phyloP scores from a whole-genome alignment of 148 eudicot genomes.

The Rhododendron griersonianum region DNA sequence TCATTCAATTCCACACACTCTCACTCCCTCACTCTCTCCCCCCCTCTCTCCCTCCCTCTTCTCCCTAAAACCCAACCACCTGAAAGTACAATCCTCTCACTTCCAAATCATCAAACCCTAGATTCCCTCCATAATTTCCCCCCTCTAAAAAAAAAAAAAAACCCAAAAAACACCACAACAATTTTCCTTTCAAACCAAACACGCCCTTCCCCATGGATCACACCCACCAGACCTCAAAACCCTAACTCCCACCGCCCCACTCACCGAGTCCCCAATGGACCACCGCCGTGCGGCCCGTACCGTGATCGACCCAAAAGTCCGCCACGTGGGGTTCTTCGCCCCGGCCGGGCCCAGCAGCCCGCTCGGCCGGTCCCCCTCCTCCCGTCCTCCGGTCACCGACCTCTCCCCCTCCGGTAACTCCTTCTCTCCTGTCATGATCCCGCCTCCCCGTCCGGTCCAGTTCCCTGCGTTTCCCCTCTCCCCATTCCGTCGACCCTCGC shows the following conservation, averaged over 20 bases:
- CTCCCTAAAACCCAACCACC: background rate
- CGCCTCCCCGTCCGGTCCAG: constrained; percentile 58
- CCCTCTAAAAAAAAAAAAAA: background rate
- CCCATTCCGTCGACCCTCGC: constrained; percentile 24
- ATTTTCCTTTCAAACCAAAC: background rate
- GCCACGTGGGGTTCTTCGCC: constrained; percentile 85
- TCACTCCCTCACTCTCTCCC: no score
- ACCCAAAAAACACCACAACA: background rate
- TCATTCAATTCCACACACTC: no score
- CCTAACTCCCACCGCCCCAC: constrained; percentile 14
- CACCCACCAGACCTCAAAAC: constrained; percentile 5
- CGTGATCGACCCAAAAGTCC: constrained; percentile 81
- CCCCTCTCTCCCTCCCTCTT: no score
- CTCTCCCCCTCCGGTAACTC: constrained; percentile 50
- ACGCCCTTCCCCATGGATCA: background rate
- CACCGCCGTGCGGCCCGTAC: constrained; percentile 72
- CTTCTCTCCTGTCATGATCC: constrained; percentile 91
- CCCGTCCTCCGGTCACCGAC: constrained; percentile 28
- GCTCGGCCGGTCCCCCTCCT: constrained; percentile 8
- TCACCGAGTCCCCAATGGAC: constrained; percentile 41
- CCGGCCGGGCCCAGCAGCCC: constrained; percentile 47
- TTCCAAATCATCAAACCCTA: background rate
- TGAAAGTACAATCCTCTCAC: background rate
- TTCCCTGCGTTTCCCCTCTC: constrained; percentile 20
- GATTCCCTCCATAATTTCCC: background rate